Evolutionary conservation across 2,329 filamentous ascomycete species (phyloP).

Genomic region (Colletotrichum camelliae): DNA sequence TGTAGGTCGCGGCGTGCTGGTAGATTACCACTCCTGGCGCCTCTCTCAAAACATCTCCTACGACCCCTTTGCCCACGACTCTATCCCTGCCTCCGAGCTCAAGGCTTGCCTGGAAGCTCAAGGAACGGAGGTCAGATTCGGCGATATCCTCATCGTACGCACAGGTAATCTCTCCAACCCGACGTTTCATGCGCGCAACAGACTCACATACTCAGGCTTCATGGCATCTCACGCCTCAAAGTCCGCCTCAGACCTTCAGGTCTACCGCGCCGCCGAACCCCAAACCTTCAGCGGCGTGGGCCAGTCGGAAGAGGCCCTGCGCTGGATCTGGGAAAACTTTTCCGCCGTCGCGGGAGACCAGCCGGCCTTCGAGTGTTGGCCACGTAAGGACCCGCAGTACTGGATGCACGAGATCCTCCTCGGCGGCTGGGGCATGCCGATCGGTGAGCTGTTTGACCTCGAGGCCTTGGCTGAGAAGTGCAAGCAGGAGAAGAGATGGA

Average conservation of each 20-base stretch:
- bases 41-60: constrained; percentile 32
- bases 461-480: constrained; percentile 41
- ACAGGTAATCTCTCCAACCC: constrained; percentile 33
- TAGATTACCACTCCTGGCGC: constrained; percentile 57
- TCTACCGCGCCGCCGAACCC: neutral
- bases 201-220: constrained; percentile 8
- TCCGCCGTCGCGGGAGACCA: constrained; percentile 62
- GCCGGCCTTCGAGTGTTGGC: constrained; percentile 57
- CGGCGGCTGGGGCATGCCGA: constrained; percentile 46
- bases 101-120: constrained; percentile 20
- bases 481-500: constrained; percentile 35
- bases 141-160: constrained; percentile 64
- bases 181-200: neutral
- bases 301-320: constrained; percentile 50
- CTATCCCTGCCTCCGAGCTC: constrained; percentile 19
- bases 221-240: constrained; percentile 17
- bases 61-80: constrained; percentile 20
- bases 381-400: constrained; percentile 35
- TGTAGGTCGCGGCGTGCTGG: constrained; percentile 54
- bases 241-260: constrained; percentile 1
- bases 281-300: constrained; percentile 45
- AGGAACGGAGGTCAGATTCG: constrained; percentile 32
- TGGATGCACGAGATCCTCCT: constrained; percentile 47
- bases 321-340: constrained; percentile 66
- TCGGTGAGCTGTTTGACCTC: constrained; percentile 47